A percentile compares a stretch with the other conserved stretches of the same genome.
Conservation (phyloP, 148 eudicot species). For the Chenopodium quinoa region DNA sequence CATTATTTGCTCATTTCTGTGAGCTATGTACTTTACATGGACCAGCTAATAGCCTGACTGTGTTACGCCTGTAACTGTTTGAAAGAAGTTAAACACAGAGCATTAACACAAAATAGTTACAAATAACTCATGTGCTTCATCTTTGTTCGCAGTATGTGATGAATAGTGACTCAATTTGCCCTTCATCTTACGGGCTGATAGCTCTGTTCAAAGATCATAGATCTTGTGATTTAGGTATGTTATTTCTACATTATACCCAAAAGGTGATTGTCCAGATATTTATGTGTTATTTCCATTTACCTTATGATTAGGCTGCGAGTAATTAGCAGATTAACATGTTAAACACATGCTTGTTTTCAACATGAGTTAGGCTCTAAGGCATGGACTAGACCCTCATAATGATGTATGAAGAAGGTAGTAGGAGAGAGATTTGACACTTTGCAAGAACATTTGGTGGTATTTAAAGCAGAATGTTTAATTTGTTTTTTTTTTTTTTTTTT, state of each 20-base stretch:
- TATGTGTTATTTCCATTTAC: neutral
- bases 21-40: no score
- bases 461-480: neutral
- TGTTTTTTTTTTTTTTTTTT: no score
- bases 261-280: neutral
- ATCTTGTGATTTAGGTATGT: neutral
- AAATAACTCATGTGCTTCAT: neutral
- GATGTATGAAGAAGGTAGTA: neutral
- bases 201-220: neutral
- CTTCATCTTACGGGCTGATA: neutral
- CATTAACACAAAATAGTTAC: no score
- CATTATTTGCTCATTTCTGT: no score
- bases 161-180: neutral
- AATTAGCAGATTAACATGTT: neutral
- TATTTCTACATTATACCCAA: neutral
- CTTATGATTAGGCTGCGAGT: neutral
- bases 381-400: neutral
- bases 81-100: no score
- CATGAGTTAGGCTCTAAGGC: neutral
- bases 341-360: neutral
- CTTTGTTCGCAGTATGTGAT: slow-evolving; percentile 7
- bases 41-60: no score
- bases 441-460: neutral
- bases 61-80: no score
- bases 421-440: neutral